phyloP scores from a whole-genome alignment of 257 asterid genomes.

The Ophiorrhiza pumila region DNA sequence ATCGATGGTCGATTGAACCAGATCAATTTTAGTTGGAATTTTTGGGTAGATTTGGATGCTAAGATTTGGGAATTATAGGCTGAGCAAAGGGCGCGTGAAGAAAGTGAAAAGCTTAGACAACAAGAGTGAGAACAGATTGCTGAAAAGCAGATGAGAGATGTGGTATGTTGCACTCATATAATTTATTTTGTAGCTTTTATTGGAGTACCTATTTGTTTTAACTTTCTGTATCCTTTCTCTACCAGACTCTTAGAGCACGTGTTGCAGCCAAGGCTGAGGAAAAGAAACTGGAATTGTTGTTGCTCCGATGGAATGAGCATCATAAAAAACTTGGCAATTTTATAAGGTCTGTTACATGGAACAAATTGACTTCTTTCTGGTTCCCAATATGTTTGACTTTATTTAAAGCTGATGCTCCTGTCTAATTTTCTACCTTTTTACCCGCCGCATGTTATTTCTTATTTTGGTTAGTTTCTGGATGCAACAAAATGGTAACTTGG shows the following conservation, averaged over 20 bases:
- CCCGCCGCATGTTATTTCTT: constrained; percentile 85
- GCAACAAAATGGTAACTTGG: not conserved
- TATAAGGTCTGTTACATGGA: constrained; percentile 56
- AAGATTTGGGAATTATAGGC: too few species aligned
- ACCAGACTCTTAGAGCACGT: constrained; percentile 88
- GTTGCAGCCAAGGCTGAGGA: constrained; percentile 98
- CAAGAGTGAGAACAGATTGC: constrained; percentile 91
- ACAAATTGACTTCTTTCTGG: constrained; percentile 13
- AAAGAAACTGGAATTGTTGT: constrained; percentile 87
- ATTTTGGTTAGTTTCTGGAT: constrained; percentile 56
- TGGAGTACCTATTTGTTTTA: constrained; percentile 10
- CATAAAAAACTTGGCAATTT: constrained; percentile 94
- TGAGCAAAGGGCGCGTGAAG: constrained; percentile 92
- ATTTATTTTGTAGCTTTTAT: not conserved
- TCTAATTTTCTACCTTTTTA: not conserved
- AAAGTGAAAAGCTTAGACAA: constrained; percentile 86
- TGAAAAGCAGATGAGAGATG: constrained; percentile 80
- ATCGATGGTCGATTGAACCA: too few species aligned
- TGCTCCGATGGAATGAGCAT: constrained; percentile 99
- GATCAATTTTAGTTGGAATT: too few species aligned
- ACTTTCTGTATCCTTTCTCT: constrained; percentile 14
- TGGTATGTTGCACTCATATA: constrained; percentile 51
- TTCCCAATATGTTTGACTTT: not conserved
- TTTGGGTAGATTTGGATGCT: too few species aligned
- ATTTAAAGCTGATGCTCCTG: not conserved